Base-by-base conservation (phyloP, 1,139 yeast genomes). In the Blastobotrys illinoisensis region DNA sequence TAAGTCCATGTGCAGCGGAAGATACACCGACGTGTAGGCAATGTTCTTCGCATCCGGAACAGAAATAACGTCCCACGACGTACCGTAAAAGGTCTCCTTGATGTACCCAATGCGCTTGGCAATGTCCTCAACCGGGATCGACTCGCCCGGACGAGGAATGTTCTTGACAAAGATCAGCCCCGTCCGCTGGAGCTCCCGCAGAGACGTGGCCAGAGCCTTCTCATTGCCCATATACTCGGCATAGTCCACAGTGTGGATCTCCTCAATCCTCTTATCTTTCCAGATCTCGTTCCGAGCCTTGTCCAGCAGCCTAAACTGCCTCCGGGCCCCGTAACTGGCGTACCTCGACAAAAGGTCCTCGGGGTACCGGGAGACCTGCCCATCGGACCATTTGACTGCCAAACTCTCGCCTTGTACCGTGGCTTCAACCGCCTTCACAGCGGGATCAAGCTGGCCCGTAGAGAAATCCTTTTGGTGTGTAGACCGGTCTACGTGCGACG, bases 1-100 rank as follows among this genome's bases (percentile, higher is more conserved):
- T 46, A 88, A 74, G 62, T 88, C 95, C 88, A 86, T 87, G 64
- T 88, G 96, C 55, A 88, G 74, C 3, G 93, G 93, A 53, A 88
- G 74, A 60, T 81, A 82, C 1, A 78, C 78, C 51, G 78, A 76
- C 2, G 95, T 85, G 64, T 86, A 82, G 1, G 95, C 95, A 50
- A 87, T 84, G 61, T 88, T 86, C 54, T 79, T 81, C n/a, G 93
- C 87, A 26, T 78, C 70, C 9, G 81, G 78, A 9, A 77, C 78
- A 45, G 82, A 80, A 54, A 76, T 78, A 5, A 87, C 93, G 64
- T 87, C 88, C 72, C 88, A 88, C 2, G 84, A 74, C 1, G 81
- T 76, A 1, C 95, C 95, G 64, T 86, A 86, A 62, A 88, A 85
- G 0, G 95, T 87, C 58, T 79, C 76, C 62, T 84, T 85, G 56